These are phyloP conservation scores for Leptomonas seymouri DNA, from an alignment of 208 protist genomes.

Conservation along the genomic window DNA sequence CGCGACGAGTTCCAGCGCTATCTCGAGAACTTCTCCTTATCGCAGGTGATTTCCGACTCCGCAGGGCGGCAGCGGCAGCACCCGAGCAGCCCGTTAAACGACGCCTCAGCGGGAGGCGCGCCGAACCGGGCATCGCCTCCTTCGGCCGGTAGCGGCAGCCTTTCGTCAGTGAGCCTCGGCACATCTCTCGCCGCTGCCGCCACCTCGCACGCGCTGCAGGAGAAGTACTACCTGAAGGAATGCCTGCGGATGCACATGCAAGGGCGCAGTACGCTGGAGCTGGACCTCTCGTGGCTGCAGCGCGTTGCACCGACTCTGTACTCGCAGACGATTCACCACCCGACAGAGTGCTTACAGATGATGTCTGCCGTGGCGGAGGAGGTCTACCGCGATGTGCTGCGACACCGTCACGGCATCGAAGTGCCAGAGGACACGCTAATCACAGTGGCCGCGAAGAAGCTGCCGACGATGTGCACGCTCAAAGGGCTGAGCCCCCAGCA, in stretches of 20 bases:
- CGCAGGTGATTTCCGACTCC: slow-evolving; percentile 18
- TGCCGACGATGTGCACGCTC: slow-evolving; percentile 71
- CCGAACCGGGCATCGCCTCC: slow-evolving; percentile 1
- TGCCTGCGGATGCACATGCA: slow-evolving; percentile 77
- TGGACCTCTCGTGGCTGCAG: slow-evolving; percentile 76
- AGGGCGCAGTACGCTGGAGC: slow-evolving; percentile 64
- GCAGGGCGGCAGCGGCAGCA: neutral
- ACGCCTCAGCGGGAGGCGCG: neutral
- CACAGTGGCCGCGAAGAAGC: slow-evolving; percentile 57
- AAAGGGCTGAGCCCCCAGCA: slow-evolving; percentile 72
- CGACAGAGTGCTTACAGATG: slow-evolving; percentile 89
- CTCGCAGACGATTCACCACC: slow-evolving; percentile 67
- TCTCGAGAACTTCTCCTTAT: slow-evolving; percentile 70
- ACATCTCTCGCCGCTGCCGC: slow-evolving; percentile 7
- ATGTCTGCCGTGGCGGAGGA: slow-evolving; percentile 84
- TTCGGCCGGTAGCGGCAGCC: slow-evolving; percentile 1
- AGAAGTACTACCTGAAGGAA: slow-evolving; percentile 74
- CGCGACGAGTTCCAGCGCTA: slow-evolving; percentile 75
- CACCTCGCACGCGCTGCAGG: slow-evolving; percentile 10
- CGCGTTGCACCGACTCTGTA: slow-evolving; percentile 53
- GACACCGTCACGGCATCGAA: slow-evolving; percentile 40
- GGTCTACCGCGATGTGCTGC: slow-evolving; percentile 62
- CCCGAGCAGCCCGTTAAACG: neutral
- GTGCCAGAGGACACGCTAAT: slow-evolving; percentile 71
- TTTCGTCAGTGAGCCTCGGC: slow-evolving; percentile 5